Evolutionary conservation across 1,284 basidiomycete genomes (phyloP).

Genomic region (Ceratobasidium sp.): DNA sequence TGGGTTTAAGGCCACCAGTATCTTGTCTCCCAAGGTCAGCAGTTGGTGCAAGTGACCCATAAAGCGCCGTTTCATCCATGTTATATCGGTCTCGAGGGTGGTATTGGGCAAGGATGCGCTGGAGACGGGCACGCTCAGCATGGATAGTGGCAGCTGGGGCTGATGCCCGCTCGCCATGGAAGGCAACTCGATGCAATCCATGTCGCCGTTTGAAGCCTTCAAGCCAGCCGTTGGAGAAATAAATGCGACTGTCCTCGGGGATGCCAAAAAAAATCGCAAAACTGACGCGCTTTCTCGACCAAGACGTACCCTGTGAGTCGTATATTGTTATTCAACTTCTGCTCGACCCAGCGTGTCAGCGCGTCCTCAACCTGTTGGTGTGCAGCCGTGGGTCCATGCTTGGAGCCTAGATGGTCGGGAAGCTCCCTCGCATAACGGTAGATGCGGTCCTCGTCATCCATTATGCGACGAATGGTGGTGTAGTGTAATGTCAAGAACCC

Average conservation of each 20-base stretch:
- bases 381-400: slow-evolving; percentile 44
- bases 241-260: not conserved
- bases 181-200: slow-evolving; percentile 53
- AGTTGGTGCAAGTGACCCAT: slow-evolving; percentile 49
- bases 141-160: not conserved
- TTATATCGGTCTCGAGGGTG: slow-evolving; percentile 57
- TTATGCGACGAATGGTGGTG: not conserved
- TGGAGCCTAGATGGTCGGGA: not conserved
- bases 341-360: slow-evolving; percentile 57
- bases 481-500: not conserved
- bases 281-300: slow-evolving; percentile 1
- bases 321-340: slow-evolving; percentile 52
- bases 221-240: not conserved
- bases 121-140: slow-evolving; percentile 1
- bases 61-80: slow-evolving; percentile 60
- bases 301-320: not conserved
- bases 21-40: slow-evolving; percentile 52
- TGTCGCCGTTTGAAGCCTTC: not conserved
- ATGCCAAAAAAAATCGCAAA: not conserved
- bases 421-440: not conserved
- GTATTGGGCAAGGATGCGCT: slow-evolving; percentile 42
- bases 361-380: slow-evolving; percentile 58
- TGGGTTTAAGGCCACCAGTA: slow-evolving; percentile 53
- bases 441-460: not conserved
- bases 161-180: slow-evolving; percentile 52